Percentiles rank a stretch among this genome's conserved stretches.
phyloP scores from a whole-genome alignment of 176 grass and related monocot genomes.

The Themeda triandra region DNA sequence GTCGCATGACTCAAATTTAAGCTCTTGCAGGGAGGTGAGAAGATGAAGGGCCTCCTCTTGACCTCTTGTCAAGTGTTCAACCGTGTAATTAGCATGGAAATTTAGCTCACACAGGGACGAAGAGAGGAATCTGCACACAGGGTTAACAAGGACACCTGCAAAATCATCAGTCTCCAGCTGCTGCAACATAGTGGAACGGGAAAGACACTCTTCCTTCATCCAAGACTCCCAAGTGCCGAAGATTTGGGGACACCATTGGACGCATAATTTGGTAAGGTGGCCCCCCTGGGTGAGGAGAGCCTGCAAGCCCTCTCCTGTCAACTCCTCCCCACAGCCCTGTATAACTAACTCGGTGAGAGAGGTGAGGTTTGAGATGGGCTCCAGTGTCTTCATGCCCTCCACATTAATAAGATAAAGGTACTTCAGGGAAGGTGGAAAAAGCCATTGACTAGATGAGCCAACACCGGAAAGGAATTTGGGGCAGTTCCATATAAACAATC shows the following conservation, averaged over 20 bases:
- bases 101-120: background rate
- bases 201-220: background rate
- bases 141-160: background rate
- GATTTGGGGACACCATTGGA: background rate
- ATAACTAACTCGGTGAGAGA: background rate
- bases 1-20: accelerated
- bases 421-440: background rate
- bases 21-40: background rate
- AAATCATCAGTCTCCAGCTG: background rate
- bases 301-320: background rate
- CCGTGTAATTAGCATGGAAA: accelerated
- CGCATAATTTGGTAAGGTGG: background rate
- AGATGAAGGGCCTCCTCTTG: background rate
- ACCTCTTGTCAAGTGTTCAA: background rate
- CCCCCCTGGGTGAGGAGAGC: background rate
- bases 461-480: background rate
- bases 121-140: background rate
- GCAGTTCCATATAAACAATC: accelerated
- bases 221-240: background rate
- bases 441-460: background rate
- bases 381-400: background rate
- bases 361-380: background rate
- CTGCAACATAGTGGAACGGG: background rate
- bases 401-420: accelerated
- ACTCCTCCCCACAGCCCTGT: background rate